Evolutionary conservation across 2,329 filamentous ascomycete genomes (phyloP), one percentile per base, ranked within the genome.

Genomic region (Lasiodiplodia hormozganensis): DNA sequence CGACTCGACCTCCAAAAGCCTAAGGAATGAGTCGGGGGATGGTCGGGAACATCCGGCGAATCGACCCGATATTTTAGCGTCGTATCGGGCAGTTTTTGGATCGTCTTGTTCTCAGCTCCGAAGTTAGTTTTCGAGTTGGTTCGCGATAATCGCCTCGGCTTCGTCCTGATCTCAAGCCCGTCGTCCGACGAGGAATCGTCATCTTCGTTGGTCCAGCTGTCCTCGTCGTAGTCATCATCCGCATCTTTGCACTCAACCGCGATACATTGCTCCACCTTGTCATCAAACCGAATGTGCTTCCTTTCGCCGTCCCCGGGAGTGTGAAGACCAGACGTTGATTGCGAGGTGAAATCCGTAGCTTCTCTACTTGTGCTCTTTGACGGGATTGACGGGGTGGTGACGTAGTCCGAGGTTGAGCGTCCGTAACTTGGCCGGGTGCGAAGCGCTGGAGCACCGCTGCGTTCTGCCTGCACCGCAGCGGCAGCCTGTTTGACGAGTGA

Each of bases 231-330:
- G 34, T 92, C 89, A 58, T 94, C 91, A 28, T 90, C 90, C 14
- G 60, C 47, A 71, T 92, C 89, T 81, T 96, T 96, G 73, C 89
- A 86, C 40, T 98, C 94, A 38, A 99, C 88, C 8, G 96, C 96
- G 72, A 97, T 97, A 78, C 94, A 97, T 78, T 98, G 95, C 77
- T 94, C 90, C 2, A 99, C 96, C 81, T 95, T 92, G 76, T 97
- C 92, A 76, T 97, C 96, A 79, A 99, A 99, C 76, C 97, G 93
- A 72, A 99, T 98, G 77, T 97, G 95, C 70, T 90, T 94, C 75
- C 89, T 87, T 74, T 91, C 90, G 8, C 87, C 80, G 60, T 82
- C 88, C 81, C 69, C 84, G 5, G 88, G 87, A 2, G 87, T 93
- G 80, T 76, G 90, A 85, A 79, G 84, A 74, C 91, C 92, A 0